Percentiles rank a stretch among this genome's conserved stretches.
phyloP scores from a whole-genome alignment of 441 rosid species.

The Populus hybrid region DNA sequence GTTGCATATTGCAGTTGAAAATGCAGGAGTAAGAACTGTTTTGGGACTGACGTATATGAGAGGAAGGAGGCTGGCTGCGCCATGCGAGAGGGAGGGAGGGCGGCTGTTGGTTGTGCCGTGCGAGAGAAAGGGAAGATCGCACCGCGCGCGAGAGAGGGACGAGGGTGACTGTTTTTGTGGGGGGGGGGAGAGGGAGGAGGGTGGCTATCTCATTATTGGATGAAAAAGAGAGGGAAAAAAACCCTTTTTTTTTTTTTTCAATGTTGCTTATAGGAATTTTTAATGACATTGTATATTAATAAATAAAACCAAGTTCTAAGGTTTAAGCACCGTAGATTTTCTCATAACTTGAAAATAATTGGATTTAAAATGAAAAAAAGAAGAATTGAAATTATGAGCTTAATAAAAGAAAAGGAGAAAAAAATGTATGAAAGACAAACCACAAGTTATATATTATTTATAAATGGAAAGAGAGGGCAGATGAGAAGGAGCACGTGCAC shows the following conservation, averaged over 20 bases:
- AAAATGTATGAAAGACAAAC: too few species aligned
- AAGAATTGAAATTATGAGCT: too few species aligned
- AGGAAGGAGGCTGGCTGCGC: background rate
- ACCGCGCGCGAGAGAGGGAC: background rate
- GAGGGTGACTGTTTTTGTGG: background rate
- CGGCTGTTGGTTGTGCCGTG: background rate
- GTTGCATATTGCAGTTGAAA: background rate
- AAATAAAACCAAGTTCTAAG: too few species aligned
- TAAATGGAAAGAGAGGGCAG: background rate
- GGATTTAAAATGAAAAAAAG: background rate
- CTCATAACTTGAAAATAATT: too few species aligned
- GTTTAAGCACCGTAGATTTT: too few species aligned
- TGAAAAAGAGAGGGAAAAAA: background rate
- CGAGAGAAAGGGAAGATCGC: too few species aligned
- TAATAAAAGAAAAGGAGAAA: too few species aligned
- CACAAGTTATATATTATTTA: too few species aligned
- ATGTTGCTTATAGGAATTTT: background rate
- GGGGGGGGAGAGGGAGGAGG: too few species aligned
- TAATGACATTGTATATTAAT: too few species aligned
- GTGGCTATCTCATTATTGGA: background rate
- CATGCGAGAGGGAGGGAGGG: background rate
- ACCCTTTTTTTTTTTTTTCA: too few species aligned
- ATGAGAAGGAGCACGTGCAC: background rate
- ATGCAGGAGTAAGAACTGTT: background rate
- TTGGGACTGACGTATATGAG: background rate